Evolutionary conservation across 352 stramenopile species (phyloP).

Genomic region (Phytophthora tentaculata): DNA sequence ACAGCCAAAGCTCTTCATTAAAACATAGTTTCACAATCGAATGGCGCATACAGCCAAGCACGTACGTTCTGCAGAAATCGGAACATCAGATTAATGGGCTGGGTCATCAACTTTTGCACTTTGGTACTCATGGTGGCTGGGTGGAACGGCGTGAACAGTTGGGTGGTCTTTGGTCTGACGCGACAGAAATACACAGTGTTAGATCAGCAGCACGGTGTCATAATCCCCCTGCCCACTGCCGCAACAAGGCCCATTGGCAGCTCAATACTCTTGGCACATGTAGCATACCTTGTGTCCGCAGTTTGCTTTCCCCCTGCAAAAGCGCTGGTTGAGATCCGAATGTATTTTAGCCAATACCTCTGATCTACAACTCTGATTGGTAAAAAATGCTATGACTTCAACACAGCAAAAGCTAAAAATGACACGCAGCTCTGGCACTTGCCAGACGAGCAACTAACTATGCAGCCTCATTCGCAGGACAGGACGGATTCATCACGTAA

Average conservation of each 20-base stretch:
- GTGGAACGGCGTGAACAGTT: constrained; percentile 1
- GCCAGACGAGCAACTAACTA: constrained; percentile 12
- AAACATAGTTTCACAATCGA: background rate
- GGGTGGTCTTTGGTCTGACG: constrained; percentile 24
- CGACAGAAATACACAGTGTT: constrained; percentile 6
- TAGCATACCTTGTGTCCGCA: constrained; percentile 1
- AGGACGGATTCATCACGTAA: constrained; percentile 2
- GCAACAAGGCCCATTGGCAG: background rate
- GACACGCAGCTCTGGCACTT: background rate
- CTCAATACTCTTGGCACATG: too few species aligned
- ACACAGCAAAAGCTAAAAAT: constrained; percentile 29
- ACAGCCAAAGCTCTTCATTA: constrained; percentile 19
- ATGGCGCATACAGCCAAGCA: constrained; percentile 8
- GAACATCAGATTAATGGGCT: constrained; percentile 99
- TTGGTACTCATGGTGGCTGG: constrained; percentile 89
- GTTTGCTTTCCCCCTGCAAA: constrained; percentile 25
- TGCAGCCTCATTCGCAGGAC: constrained; percentile 7
- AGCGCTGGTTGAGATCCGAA: constrained; percentile 39
- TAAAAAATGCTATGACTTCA: constrained; percentile 23
- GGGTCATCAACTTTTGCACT: constrained; percentile 99
- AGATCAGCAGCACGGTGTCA: background rate
- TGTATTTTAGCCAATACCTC: constrained; percentile 35
- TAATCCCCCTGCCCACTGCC: background rate
- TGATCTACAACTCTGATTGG: background rate
- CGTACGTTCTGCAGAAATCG: constrained; percentile 96